These are phyloP conservation scores for carrot (Daucus carota) DNA, from an alignment of 129 eudicot genomes.

Conservation along the genomic window DH1_v3.0 NC_030383.2:11148001-11148500, in stretches of 20 bases:
- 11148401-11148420: neutral
- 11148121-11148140: neutral
- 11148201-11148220: neutral
- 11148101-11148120: neutral
- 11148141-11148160: neutral
- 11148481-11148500: too few species aligned
- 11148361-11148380: constrained; percentile 90
- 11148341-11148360: constrained; percentile 89
- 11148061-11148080: neutral
- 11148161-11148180: neutral
- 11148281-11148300: neutral
- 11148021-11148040: neutral
- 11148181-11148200: neutral
- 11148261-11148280: neutral
- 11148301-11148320: constrained; percentile 84
- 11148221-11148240: neutral
- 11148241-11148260: neutral
- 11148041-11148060: neutral
- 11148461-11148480: too few species aligned
- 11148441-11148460: too few species aligned
- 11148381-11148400: constrained; percentile 29
- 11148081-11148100: neutral
- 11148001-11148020: constrained; percentile 44
- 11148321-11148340: constrained; percentile 91
- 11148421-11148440: neutral